Evolutionary conservation across 768 basidiomycete genomes (phyloP).

Genomic region (Neoboletus magnificus): DNA sequence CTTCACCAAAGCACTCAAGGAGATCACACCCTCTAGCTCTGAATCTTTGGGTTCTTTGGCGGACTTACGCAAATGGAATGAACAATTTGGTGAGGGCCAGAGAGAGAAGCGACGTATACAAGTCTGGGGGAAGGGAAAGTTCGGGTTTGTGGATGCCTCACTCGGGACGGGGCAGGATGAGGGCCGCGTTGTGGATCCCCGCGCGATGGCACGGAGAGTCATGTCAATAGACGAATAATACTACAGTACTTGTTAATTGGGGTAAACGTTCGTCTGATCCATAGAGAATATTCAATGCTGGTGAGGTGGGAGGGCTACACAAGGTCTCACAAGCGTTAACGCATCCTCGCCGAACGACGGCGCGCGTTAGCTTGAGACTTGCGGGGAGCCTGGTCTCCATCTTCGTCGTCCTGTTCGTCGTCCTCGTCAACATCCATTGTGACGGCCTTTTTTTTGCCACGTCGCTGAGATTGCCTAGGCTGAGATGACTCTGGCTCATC

Average conservation of each 20-base stretch:
- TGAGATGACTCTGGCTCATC: slow-evolving; percentile 34
- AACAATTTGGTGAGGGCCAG: slow-evolving; percentile 88
- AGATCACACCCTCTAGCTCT: slow-evolving; percentile 88
- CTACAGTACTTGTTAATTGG: slow-evolving; percentile 19
- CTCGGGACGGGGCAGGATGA: slow-evolving; percentile 35
- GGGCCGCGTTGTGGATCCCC: slow-evolving; percentile 39
- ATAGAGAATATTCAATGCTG: slow-evolving; percentile 5
- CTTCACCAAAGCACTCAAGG: slow-evolving; percentile 80
- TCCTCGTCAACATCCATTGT: slow-evolving; percentile 47
- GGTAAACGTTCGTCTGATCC: slow-evolving; percentile 9
- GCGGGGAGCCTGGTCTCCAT: slow-evolving; percentile 19
- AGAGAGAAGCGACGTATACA: slow-evolving; percentile 62
- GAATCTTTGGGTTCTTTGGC: slow-evolving; percentile 74
- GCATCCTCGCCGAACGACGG: slow-evolving; percentile 20
- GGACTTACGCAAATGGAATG: slow-evolving; percentile 85
- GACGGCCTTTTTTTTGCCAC: slow-evolving; percentile 28
- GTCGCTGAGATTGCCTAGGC: slow-evolving; percentile 25
- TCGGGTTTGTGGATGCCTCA: slow-evolving; percentile 70
- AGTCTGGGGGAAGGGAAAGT: slow-evolving; percentile 84
- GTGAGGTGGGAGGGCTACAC: neutral
- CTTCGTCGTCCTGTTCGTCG: slow-evolving; percentile 35
- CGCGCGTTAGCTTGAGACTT: slow-evolving; percentile 15
- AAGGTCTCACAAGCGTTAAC: slow-evolving; percentile 5
- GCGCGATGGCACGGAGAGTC: slow-evolving; percentile 9
- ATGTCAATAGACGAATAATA: slow-evolving; percentile 27